A percentile compares a stretch with the other conserved stretches of the same genome.
Evolutionary conservation across 768 basidiomycete species (phyloP).

Genomic region (Auriscalpium vulgare): DNA sequence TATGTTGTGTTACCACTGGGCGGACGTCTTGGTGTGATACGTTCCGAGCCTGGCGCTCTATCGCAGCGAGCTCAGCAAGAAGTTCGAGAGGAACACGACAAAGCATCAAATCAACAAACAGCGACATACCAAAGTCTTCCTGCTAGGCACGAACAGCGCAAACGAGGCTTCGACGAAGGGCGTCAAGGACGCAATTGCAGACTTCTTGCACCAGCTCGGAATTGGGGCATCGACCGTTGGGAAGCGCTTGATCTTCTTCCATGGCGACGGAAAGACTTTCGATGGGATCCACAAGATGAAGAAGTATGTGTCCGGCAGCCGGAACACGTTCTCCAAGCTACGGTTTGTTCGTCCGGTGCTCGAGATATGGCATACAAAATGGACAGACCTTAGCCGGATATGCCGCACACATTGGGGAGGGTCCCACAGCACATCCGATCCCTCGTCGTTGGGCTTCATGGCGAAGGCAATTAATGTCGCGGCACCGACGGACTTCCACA

Average conservation of each 20-base stretch:
- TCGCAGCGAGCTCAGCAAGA: background rate
- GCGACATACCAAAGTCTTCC: constrained; percentile 2
- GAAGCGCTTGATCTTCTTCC: background rate
- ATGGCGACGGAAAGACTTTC: constrained; percentile 15
- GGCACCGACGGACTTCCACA: constrained; percentile 11
- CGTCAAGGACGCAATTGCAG: constrained; percentile 4
- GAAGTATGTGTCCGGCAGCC: background rate
- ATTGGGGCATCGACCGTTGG: background rate
- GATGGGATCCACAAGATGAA: constrained; percentile 3
- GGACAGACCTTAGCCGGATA: constrained; percentile 23
- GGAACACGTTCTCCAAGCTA: constrained; percentile 17
- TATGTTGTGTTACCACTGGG: constrained; percentile 2
- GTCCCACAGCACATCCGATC: constrained; percentile 5
- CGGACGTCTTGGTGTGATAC: constrained; percentile 2
- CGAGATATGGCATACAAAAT: constrained; percentile 27
- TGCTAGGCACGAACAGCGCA: constrained; percentile 9
- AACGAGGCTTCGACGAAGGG: constrained; percentile 7
- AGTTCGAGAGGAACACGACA: background rate
- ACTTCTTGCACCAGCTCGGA: constrained; percentile 10
- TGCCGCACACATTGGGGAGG: constrained; percentile 18
- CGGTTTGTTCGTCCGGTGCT: constrained; percentile 19
- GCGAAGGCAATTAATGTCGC: constrained; percentile 3
- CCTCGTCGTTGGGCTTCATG: constrained; percentile 11
- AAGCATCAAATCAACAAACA: constrained; percentile 2
- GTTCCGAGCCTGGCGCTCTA: constrained; percentile 2